Evolutionary conservation across 257 asterid genomes (phyloP), one percentile per base, ranked within the genome.

Genomic region (Solanum gracilifrons): DNA sequence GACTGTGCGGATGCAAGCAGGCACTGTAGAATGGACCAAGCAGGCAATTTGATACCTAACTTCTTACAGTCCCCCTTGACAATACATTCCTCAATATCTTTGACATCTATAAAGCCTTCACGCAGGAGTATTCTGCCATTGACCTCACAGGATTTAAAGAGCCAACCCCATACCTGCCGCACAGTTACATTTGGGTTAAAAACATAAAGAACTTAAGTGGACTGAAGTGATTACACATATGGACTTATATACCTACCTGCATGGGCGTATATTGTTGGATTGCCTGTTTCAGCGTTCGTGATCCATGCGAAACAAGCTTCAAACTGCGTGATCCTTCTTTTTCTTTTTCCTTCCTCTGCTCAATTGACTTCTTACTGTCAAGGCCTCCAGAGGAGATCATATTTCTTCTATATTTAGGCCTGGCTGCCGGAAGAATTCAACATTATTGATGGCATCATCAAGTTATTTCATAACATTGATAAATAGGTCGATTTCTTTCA

Each of bases 161-260:
- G 96, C 97, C 97, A 94, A 89, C 93, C 97, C 99, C 98, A 96
- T 10, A 95, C 96, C 98, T 94, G 84, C 33, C 83, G 51, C 84
- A 68, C 13, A 60, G 31, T 69, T 32, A 15, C 15, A 66, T 55
- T 87, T 75, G 79, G 82, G 48, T 89, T 86, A 7, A 36, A 71
- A 25, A 85, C 33, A 89, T n/a, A 48, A 35, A 16, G 48, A 41
- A 48, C 8, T 25, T 66, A 41, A 27, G 58, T 25, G 13, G 60
- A 60, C 20, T 35, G 27, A 13, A 41, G 5, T 83, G 29, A 43
- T 71, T 51, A 27, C 55, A n/a, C 32, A 68, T 13, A 32, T 29
- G 41, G 84, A 31, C 35, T 82, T 66, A 4, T 72, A 9, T 51
- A 94, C 98, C 96, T 95, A 94, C 98, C 96, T 95, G 99, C 94